A percentile compares a stretch with the other conserved stretches of the same genome.
These are phyloP conservation scores for Salix purpurea DNA, from an alignment of 345 rosid genomes.

Conservation along the genomic window DNA sequence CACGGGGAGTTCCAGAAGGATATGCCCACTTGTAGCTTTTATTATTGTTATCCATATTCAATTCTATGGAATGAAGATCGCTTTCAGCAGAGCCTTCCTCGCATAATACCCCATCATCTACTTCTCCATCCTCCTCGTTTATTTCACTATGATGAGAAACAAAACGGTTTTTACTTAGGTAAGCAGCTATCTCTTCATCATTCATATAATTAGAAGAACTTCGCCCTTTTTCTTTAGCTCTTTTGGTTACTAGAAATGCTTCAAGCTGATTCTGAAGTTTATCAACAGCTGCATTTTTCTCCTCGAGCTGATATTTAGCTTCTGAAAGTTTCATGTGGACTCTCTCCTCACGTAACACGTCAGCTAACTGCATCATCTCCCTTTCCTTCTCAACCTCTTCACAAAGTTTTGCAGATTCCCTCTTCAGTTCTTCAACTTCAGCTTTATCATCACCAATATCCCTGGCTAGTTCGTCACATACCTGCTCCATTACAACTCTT, in stretches of 20 bases:
- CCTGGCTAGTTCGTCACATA: constrained; percentile 73
- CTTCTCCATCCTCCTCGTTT: constrained; percentile 56
- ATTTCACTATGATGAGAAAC: constrained; percentile 40
- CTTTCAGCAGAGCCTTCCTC: constrained; percentile 73
- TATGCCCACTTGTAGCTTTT: constrained; percentile 64
- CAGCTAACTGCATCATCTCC: constrained; percentile 77
- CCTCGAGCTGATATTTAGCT: constrained; percentile 73
- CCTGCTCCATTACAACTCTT: constrained; percentile 72
- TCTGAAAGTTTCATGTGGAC: constrained; percentile 74
- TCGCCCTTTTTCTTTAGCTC: constrained; percentile 51
- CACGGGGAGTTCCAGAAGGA: constrained; percentile 31
- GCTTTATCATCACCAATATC: constrained; percentile 58
- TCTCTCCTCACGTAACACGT: constrained; percentile 63
- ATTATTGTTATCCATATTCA: constrained; percentile 55
- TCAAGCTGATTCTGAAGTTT: constrained; percentile 80
- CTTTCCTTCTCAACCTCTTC: constrained; percentile 79
- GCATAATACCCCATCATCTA: constrained; percentile 48
- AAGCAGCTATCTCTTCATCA: constrained; percentile 52
- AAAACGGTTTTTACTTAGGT: constrained; percentile 40
- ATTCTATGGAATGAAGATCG: constrained; percentile 81
- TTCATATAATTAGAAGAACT: constrained; percentile 36
- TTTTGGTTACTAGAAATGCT: constrained; percentile 65
- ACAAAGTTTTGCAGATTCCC: constrained; percentile 54
- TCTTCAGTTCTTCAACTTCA: constrained; percentile 59
- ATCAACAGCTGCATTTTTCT: constrained; percentile 78